Percentiles rank a stretch among this genome's conserved stretches.
phyloP scores from a whole-genome alignment of 2,329 filamentous ascomycete species.

The Penicillium expansum region DNA sequence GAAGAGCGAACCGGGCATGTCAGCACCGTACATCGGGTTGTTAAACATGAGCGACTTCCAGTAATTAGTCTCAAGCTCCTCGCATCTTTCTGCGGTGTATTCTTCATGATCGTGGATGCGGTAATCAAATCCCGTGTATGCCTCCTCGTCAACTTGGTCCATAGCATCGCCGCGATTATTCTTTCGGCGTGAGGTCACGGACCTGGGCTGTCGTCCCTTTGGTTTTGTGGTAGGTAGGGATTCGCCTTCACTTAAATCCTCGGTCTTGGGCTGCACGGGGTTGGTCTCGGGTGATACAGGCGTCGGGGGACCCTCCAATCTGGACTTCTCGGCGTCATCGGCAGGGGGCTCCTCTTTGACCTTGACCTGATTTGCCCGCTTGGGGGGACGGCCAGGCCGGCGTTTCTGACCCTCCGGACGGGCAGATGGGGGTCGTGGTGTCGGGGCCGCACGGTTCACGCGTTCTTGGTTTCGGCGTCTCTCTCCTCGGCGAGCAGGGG shows the following conservation, averaged over 20 bases:
- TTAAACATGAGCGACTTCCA: slow-evolving; percentile 98
- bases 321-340: slow-evolving; percentile 41
- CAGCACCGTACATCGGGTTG: slow-evolving; percentile 89
- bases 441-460: slow-evolving; percentile 38
- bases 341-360: slow-evolving; percentile 39
- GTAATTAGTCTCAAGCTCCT: slow-evolving; percentile 90
- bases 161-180: slow-evolving; percentile 76
- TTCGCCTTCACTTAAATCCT: slow-evolving; percentile 49
- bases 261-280: slow-evolving; percentile 54
- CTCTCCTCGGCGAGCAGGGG: slow-evolving; percentile 78
- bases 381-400: slow-evolving; percentile 41
- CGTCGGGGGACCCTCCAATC: slow-evolving; percentile 51
- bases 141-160: slow-evolving; percentile 80
- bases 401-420: slow-evolving; percentile 48
- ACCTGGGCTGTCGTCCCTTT: slow-evolving; percentile 61
- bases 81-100: slow-evolving; percentile 85
- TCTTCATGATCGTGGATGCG: slow-evolving; percentile 78
- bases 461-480: slow-evolving; percentile 51
- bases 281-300: slow-evolving; percentile 56
- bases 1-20: slow-evolving; percentile 94
- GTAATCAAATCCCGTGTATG: slow-evolving; percentile 90
- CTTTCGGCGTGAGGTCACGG: slow-evolving; percentile 81
- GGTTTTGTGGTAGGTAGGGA: slow-evolving; percentile 43
- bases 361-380: slow-evolving; percentile 38
- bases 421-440: slow-evolving; percentile 33